Evolutionary conservation across 1,284 basidiomycete genomes (phyloP).

Genomic region (Tilletia walkeri): DNA sequence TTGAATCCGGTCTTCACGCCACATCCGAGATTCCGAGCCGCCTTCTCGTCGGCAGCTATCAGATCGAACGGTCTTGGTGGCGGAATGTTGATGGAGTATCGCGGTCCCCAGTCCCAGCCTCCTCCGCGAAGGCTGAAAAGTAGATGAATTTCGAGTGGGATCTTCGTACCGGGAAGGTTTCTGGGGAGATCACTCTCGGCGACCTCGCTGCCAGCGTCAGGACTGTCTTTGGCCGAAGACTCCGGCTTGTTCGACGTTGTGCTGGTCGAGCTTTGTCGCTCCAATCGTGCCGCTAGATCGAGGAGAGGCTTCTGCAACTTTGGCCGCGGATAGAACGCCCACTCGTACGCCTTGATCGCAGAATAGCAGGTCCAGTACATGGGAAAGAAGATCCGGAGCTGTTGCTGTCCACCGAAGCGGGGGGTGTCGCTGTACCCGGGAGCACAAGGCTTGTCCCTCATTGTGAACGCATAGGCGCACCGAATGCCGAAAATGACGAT

Average conservation of each 20-base stretch:
- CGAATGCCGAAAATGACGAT: neutral
- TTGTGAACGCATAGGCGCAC: neutral
- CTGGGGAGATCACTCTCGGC: neutral
- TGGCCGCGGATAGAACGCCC: slow-evolving; percentile 6
- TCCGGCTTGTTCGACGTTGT: neutral
- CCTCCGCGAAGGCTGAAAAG: neutral
- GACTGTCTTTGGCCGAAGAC: neutral
- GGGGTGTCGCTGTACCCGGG: neutral
- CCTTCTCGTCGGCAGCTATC: neutral
- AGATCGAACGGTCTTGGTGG: neutral
- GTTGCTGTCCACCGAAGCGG: neutral
- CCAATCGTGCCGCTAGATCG: neutral
- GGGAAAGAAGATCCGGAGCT: neutral
- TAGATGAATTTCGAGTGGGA: neutral
- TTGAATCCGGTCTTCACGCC: neutral
- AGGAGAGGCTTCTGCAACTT: neutral
- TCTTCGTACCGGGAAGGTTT: neutral
- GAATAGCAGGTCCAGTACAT: neutral
- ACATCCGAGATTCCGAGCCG: neutral
- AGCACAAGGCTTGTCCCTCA: neutral
- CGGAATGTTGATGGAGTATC: neutral
- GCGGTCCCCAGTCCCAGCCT: neutral
- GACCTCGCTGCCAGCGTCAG: neutral
- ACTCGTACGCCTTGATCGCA: neutral
- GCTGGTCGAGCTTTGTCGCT: neutral